Base-by-base conservation (phyloP, 176 grass and related monocot species). In the Raddia guianensis region DNA sequence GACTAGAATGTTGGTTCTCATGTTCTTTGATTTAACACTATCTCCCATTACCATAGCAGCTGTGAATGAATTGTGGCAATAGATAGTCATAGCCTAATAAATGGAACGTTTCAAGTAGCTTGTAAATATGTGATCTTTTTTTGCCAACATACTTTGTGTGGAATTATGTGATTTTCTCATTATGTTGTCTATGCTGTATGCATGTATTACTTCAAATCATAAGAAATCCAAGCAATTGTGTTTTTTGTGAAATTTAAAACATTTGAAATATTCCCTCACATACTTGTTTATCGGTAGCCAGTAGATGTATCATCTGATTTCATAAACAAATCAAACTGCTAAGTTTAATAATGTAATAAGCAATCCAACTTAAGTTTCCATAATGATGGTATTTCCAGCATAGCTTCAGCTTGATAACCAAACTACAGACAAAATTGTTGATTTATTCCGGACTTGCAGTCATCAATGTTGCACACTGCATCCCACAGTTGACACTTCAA, bases 121-220 rank as follows among this genome's bases (percentile, higher is more conserved):
- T 37, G 73, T 57, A 6, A 48, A 72, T 57, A 72, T 40, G 12
- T 27, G 46, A 34, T 74, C 66, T 68, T 75, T 78, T 84, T 80
- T 61, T 32, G 12, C 63, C 63, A 75, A 18, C 80, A 37, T 68
- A 27, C 20, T 46, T 74, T 14, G 18, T 58, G 66, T 74, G 27
- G 64, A 13, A 51, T 20, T 37, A 68, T 80, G 58, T 12, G 67
- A 43, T 80, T 51, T 59, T 35, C 35, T 5, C 56, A 51, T 76
- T 57, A 63, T 43, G 40, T 59, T 19, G 50, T 78, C 56, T 67
- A 35, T 81, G 47, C 9, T 73, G 44, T 76, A 52, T 59, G 12
- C 79, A 89, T 89, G 86, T 81, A 86, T 84, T 50, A 87, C 53
- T 88, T 87, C 42, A 79, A 86, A 70, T 83, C 84, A 66, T 49